Percentiles rank a stretch among this genome's conserved stretches.
phyloP scores from a whole-genome alignment of 192 early-diverging fungal species.

The Mycoemilia scoparia region DNA sequence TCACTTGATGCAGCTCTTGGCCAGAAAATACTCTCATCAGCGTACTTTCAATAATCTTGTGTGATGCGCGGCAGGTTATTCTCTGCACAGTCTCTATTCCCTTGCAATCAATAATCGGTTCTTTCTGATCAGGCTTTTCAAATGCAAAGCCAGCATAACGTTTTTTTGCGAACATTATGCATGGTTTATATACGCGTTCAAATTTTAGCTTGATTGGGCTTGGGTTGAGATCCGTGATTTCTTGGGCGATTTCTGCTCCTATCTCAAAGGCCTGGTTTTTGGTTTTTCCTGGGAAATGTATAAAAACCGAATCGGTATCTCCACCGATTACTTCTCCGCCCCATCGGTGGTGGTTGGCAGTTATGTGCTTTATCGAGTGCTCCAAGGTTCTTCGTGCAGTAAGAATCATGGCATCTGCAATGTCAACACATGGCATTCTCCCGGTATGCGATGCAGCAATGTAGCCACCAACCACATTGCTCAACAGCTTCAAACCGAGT shows the following conservation, averaged over 20 bases:
- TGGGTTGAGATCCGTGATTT: slow-evolving; percentile 54
- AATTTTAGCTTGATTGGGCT: slow-evolving; percentile 79
- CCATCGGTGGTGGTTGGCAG: slow-evolving; percentile 36
- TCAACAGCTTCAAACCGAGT: slow-evolving; percentile 71
- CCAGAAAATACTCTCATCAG: slow-evolving; percentile 65
- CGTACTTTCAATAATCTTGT: slow-evolving; percentile 56
- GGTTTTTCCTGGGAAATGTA: slow-evolving; percentile 45
- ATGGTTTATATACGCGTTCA: slow-evolving; percentile 86
- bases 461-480: slow-evolving; percentile 90
- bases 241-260: slow-evolving; percentile 63
- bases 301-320: slow-evolving; percentile 88
- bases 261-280: slow-evolving; percentile 58
- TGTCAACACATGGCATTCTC: slow-evolving; percentile 74
- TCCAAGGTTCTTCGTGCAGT: slow-evolving; percentile 73
- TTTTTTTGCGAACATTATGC: slow-evolving; percentile 80
- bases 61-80: slow-evolving; percentile 63
- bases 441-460: slow-evolving; percentile 68
- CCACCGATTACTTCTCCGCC: slow-evolving; percentile 76
- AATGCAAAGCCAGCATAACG: slow-evolving; percentile 82
- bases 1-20: slow-evolving; percentile 65
- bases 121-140: slow-evolving; percentile 37
- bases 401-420: slow-evolving; percentile 83
- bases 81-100: slow-evolving; percentile 88
- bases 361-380: slow-evolving; percentile 44
- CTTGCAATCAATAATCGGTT: slow-evolving; percentile 79